Percentiles rank a stretch among this genome's conserved stretches.
Conservation (phyloP, 768 basidiomycete species). For the Calocera viscosa region DNA sequence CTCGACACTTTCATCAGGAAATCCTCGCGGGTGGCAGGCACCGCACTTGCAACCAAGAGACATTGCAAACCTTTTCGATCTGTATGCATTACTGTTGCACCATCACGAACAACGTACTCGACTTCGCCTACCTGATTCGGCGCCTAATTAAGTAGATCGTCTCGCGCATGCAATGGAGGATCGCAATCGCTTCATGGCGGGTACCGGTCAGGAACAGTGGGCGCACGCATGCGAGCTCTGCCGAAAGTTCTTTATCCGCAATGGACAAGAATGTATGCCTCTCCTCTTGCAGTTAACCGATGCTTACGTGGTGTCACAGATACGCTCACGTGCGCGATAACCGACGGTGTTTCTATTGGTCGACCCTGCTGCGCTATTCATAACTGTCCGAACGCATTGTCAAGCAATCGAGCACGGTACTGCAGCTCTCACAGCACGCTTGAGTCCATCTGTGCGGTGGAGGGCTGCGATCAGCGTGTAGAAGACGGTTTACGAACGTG, state of each 20-base stretch:
- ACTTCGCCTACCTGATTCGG: not conserved
- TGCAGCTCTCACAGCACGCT: slow-evolving; percentile 15
- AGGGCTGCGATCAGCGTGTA: not conserved
- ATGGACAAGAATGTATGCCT: slow-evolving; percentile 1
- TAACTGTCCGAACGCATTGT: slow-evolving; percentile 22
- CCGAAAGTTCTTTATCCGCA: not conserved
- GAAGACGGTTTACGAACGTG: slow-evolving; percentile 17
- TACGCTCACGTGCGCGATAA: slow-evolving; percentile 16
- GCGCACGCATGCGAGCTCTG: slow-evolving; percentile 10
- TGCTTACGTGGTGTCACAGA: not conserved
- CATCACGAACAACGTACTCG: not conserved
- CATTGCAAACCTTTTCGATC: slow-evolving; percentile 9
- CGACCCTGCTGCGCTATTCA: slow-evolving; percentile 26
- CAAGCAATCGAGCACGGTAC: slow-evolving; percentile 13
- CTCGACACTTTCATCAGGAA: not conserved
- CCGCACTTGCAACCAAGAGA: not conserved
- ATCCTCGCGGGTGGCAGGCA: not conserved
- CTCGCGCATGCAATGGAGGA: not conserved
- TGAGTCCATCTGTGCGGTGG: slow-evolving; percentile 16
- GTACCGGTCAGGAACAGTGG: slow-evolving; percentile 7
- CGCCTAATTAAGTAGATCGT: not conserved
- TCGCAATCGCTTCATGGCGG: not conserved
- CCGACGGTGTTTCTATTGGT: slow-evolving; percentile 28
- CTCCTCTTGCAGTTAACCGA: too few species aligned
- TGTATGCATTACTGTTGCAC: not conserved